Base-by-base conservation (phyloP, 129 eudicot genomes). In the Flaveria ramosissima region DNA sequence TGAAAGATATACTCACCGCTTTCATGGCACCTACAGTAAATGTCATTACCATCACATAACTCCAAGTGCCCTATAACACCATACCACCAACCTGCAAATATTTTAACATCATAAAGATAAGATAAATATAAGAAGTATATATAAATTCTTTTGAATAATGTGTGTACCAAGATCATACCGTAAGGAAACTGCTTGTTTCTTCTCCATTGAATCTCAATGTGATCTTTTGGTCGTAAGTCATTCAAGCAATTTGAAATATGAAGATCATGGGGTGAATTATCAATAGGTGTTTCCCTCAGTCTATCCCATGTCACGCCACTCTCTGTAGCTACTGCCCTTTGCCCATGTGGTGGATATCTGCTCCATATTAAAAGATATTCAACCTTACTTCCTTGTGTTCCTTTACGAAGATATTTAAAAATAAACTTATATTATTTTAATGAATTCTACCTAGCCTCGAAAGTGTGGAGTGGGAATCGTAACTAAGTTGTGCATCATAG, bases 161-260 rank as follows among this genome's bases (percentile, higher is more conserved):
- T 36, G 8, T 14, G 4, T 32, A 17, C 20, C 10, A 61, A 12
- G 32, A 73, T 51, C 50, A 61, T 71, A 71, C 97, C 97, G 45
- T 91, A 91, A 51, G 97, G 94, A 78, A 88, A 88, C 51, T 88
- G 94, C 78, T 91, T 86, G 65, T 88, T 91, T 72, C 93, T 80
- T 83, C 97, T 91, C 97, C 97, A 91, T 46, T 91, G 94, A 69
- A 91, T 91, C 77, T 91, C 94, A n/a, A 91, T 83, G 83, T 91
- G 89, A 85, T 91, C 94, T 15, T 85, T 87, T 42, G 94, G 94
- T 63, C 47, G 68, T 48, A 91, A 81, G 13, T 91, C 88, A 32
- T 83, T 41, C 71, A 88, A 83, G 61, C 90, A 88, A n/a, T 72
- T 83, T 21, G 94, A 91, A 64, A 76, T 39, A 56, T 81, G 86